These are phyloP conservation scores for Eragrostis curvula DNA, from an alignment of 176 grass and related monocot species.

Conservation along the genomic window DNA sequence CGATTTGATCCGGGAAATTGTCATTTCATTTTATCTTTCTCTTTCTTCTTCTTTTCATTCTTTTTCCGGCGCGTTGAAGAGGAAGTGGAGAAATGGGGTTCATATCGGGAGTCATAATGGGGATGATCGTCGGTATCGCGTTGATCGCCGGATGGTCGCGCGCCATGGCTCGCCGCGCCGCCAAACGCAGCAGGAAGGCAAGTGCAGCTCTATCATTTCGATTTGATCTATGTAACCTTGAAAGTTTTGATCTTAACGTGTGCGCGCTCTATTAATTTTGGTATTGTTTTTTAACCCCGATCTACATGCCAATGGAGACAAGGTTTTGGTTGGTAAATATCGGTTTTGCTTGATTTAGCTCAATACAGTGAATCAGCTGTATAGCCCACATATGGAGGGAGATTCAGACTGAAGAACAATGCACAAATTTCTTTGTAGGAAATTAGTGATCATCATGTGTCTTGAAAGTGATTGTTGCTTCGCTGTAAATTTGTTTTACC, in stretches of 20 bases:
- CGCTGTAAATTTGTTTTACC: background rate
- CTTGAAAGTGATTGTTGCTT: background rate
- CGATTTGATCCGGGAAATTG: conserved; percentile 23
- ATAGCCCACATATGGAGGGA: background rate
- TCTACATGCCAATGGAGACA: background rate
- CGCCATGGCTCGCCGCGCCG: conserved; percentile 72
- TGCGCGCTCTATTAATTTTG: background rate
- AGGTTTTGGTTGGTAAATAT: background rate
- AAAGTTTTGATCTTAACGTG: background rate
- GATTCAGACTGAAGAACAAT: background rate
- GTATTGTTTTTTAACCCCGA: background rate
- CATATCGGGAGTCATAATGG: conserved; percentile 83
- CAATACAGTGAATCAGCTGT: conserved; percentile 16
- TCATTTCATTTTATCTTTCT: background rate
- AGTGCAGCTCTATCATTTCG: background rate
- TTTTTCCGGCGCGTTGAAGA: background rate
- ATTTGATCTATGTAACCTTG: conserved; percentile 21
- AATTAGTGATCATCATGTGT: background rate
- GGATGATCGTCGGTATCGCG: conserved; percentile 71
- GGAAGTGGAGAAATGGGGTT: conserved; percentile 62
- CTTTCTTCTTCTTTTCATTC: background rate
- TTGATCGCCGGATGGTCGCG: conserved; percentile 73
- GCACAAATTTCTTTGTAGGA: background rate
- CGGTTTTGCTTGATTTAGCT: background rate
- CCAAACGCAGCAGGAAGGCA: conserved; percentile 68